Conservation (phyloP, 768 basidiomycete species). For the Leucogyrophana mollusca region DNA sequence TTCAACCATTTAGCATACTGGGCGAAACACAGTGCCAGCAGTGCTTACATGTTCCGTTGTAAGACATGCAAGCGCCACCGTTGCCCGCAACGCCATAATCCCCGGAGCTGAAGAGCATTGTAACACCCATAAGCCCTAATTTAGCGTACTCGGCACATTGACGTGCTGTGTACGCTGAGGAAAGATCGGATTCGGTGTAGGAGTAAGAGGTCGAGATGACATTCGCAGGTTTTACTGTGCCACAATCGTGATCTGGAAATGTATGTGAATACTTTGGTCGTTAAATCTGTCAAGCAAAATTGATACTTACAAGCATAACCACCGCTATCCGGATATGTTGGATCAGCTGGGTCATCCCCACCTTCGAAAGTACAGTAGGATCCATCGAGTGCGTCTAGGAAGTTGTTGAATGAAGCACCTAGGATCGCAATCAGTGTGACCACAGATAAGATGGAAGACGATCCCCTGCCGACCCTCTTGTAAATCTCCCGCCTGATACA, state of each 20-base stretch:
- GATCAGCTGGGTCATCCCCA: slow-evolving; percentile 32
- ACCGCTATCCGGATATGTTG: slow-evolving; percentile 27
- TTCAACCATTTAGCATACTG: slow-evolving; percentile 25
- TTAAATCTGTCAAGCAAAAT: not conserved
- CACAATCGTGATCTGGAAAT: slow-evolving; percentile 28
- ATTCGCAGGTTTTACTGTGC: slow-evolving; percentile 26
- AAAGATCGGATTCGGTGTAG: slow-evolving; percentile 29
- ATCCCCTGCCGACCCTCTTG: slow-evolving; percentile 19
- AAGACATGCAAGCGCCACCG: slow-evolving; percentile 31
- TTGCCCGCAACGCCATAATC: slow-evolving; percentile 35
- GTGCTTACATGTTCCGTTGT: not conserved
- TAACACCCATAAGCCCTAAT: slow-evolving; percentile 39
- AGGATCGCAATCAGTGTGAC: slow-evolving; percentile 4
- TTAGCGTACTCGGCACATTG: slow-evolving; percentile 42
- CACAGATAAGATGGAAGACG: not conserved
- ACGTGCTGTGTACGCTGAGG: slow-evolving; percentile 26
- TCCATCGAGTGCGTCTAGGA: slow-evolving; percentile 36
- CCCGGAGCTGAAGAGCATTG: slow-evolving; percentile 34
- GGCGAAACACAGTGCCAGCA: not conserved
- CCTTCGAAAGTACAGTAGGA: slow-evolving; percentile 35
- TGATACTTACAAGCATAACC: not conserved
- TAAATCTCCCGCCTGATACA: slow-evolving; percentile 32
- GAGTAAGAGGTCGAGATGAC: slow-evolving; percentile 34
- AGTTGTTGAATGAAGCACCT: slow-evolving; percentile 30
- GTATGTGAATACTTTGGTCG: too few species aligned